Evolutionary conservation across 2,329 filamentous ascomycete genomes (phyloP).

Genomic region (Aureobasidium sp.): DNA sequence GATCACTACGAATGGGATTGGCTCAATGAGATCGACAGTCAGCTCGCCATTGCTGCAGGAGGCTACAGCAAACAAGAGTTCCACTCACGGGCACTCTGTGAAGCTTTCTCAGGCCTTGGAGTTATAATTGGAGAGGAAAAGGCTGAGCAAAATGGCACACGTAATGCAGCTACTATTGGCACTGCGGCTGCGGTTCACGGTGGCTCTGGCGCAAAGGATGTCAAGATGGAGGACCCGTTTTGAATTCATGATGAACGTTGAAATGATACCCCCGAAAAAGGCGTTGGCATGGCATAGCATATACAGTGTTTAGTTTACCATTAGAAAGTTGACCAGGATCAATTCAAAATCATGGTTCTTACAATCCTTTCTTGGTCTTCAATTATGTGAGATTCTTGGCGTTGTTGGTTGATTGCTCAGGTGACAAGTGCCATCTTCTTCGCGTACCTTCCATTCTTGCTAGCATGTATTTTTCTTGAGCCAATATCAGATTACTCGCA

Average conservation of each 20-base stretch:
- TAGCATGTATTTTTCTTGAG: background rate
- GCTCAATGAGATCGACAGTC: slow-evolving; percentile 57
- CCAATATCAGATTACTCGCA: background rate
- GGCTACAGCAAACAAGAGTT: slow-evolving; percentile 82
- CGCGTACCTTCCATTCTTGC: background rate
- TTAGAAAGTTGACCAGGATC: background rate
- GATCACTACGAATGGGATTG: slow-evolving; percentile 66
- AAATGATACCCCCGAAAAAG: slow-evolving; percentile 15
- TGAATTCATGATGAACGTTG: slow-evolving; percentile 14
- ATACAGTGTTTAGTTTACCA: background rate
- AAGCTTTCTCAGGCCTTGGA: slow-evolving; percentile 82
- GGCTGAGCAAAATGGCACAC: slow-evolving; percentile 31
- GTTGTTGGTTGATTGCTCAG: background rate
- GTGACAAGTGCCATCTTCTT: background rate
- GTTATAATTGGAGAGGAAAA: slow-evolving; percentile 76
- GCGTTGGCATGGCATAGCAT: background rate
- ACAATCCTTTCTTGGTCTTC: no score
- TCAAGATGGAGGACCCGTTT: slow-evolving; percentile 36
- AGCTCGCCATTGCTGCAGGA: slow-evolving; percentile 60
- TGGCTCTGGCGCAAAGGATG: slow-evolving; percentile 50
- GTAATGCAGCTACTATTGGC: slow-evolving; percentile 24
- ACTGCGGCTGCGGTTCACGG: slow-evolving; percentile 26
- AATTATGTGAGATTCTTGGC: background rate
- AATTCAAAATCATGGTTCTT: background rate
- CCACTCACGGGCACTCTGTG: slow-evolving; percentile 68